Conservation (phyloP, 768 basidiomycete genomes). For the Phanerochaete carnosa region DNA sequence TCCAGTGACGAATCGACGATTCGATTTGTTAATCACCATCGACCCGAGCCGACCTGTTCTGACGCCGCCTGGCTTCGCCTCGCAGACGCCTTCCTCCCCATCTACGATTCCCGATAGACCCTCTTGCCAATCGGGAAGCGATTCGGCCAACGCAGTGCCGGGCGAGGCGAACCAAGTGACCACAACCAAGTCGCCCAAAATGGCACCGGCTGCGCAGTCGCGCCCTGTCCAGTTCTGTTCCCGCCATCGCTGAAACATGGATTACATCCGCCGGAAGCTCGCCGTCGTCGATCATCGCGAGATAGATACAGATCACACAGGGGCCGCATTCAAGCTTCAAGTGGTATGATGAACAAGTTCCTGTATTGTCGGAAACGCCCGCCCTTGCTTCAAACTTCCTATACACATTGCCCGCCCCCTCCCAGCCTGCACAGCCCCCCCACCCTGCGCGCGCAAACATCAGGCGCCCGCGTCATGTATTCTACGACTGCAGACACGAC, state of each 20-base stretch:
- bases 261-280: conserved; percentile 12
- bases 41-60: not conserved
- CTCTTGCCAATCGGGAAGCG: not conserved
- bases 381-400: not conserved
- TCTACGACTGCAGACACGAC: conserved; percentile 28
- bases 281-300: conserved; percentile 13
- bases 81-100: not conserved
- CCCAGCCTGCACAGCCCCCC: not conserved
- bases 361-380: conserved; percentile 2
- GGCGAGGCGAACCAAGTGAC: not conserved
- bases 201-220: not conserved
- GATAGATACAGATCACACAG: conserved; percentile 10
- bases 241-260: conserved; percentile 10
- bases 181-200: not conserved
- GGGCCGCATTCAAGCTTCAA: too few species aligned
- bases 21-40: not conserved
- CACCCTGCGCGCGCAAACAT: not conserved
- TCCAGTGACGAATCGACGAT: not conserved
- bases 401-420: not conserved
- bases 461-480: too few species aligned
- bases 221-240: conserved; percentile 1
- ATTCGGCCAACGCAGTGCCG: conserved; percentile 5
- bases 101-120: conserved; percentile 2
- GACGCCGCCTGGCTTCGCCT: not conserved
- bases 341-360: conserved; percentile 3